A percentile compares a stretch with the other conserved stretches of the same genome.
These are phyloP conservation scores for Clavariopsis aquatica DNA, from an alignment of 495 filamentous ascomycete genomes.

Conservation along the genomic window DNA sequence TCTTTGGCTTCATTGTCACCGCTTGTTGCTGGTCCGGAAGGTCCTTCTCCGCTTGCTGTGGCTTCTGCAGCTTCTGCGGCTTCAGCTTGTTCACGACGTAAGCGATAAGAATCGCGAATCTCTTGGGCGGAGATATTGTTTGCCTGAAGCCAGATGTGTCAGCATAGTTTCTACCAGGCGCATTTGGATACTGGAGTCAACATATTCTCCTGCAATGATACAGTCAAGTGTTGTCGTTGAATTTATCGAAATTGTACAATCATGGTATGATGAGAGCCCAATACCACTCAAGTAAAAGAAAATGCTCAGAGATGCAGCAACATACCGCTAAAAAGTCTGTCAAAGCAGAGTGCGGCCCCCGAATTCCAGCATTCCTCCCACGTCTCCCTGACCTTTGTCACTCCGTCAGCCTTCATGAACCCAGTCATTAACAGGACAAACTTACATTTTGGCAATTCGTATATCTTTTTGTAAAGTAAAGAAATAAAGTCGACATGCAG, in stretches of 20 bases:
- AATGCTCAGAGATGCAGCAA: constrained; percentile 2
- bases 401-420: not conserved
- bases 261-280: not conserved
- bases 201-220: not conserved
- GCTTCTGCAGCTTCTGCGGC: constrained; percentile 17
- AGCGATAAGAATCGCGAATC: constrained; percentile 64
- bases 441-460: not conserved
- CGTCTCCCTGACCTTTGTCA: constrained; percentile 17
- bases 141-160: constrained; percentile 50
- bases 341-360: constrained; percentile 74
- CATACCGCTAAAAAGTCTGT: constrained; percentile 78
- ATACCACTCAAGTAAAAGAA: not conserved
- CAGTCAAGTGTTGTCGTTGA: not conserved
- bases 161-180: not conserved
- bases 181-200: not conserved
- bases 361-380: constrained; percentile 47
- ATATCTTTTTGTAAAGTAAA: not conserved
- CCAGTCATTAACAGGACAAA: not conserved
- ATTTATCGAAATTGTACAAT: not conserved
- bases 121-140: constrained; percentile 87
- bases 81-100: constrained; percentile 39
- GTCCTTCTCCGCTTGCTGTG: constrained; percentile 31
- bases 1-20: constrained; percentile 20
- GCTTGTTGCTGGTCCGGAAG: constrained; percentile 22
- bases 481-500: not conserved